Base-by-base conservation (phyloP, 257 asterid genomes). In the Knoxia roxburghii region DNA sequence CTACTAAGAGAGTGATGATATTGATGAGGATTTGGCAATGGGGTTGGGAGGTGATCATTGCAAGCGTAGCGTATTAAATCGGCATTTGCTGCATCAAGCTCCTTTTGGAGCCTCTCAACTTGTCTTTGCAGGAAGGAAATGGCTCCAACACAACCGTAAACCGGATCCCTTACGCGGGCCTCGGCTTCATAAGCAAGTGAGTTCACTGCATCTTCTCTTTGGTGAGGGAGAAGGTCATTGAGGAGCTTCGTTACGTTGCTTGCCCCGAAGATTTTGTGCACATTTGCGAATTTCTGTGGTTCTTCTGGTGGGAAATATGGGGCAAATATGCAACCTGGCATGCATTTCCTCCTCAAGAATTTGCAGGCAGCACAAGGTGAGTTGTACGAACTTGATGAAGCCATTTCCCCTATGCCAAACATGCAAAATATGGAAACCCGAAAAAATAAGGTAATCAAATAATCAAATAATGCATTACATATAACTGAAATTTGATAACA, bases 301-400 rank as follows among this genome's bases (percentile, higher is more conserved):
- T 82, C 84, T 52, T 82, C 86, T 7, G 86, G 83, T 8, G 83
- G 84, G 45, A 81, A 78, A 37, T 81, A 81, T 13, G 85, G 80
- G 14, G 82, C 77, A 23, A 78, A 81, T 9, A 75, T 70, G 73
- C 85, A 81, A 14, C 73, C 81, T 0, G 85, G 75, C 65, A 69
- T 27, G 63, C 87, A 82, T 60, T 79, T 82, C 52, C 84, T 77
- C 55, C 87, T 64, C 64, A 82, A 53, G 81, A 82, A 82, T 60
- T 82, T 82, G 82, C 87, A 82, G 59, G 84, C 84, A n/a, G 87
- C 87, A 66, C 86, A 82, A 24, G 84, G 86, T n/a, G 80, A 70
- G 75, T 75, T 82, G 82, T 74, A 79, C 6, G 83, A 73, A 68
- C 76, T 77, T 49, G 82, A 74, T 76, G 87, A 82, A 5, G 87